Conservation (phyloP, 83 land plant genomes). For the Picea abies region DNA sequence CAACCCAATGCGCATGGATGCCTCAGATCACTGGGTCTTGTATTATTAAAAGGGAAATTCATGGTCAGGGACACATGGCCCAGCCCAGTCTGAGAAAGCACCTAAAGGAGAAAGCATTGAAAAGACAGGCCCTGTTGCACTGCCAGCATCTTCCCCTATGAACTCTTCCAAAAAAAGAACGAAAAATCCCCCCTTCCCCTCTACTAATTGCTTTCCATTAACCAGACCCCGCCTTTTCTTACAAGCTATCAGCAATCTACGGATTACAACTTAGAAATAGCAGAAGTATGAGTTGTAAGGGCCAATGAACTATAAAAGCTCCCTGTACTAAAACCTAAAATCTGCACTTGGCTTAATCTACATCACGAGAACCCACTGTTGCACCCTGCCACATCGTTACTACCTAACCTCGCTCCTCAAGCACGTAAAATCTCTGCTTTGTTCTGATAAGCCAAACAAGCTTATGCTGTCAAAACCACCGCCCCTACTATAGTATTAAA, state of each 20-base stretch:
- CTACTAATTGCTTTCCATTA: neutral
- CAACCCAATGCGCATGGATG: neutral
- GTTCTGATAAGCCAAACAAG: neutral
- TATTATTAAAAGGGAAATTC: neutral
- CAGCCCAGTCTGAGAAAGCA: neutral
- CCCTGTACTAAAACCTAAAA: neutral
- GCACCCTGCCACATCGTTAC: slow-evolving; percentile 5
- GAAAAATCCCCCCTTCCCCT: neutral
- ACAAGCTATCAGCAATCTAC: slow-evolving; percentile 1
- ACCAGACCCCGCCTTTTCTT: neutral
- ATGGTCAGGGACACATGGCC: slow-evolving; percentile 5
- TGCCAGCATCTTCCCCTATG: too few species aligned
- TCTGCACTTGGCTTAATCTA: slow-evolving; percentile 3
- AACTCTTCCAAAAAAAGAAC: neutral
- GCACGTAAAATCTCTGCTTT: slow-evolving; percentile 12
- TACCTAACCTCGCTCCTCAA: neutral
- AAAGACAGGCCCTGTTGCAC: neutral
- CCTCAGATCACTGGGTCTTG: neutral
- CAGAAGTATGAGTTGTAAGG: neutral
- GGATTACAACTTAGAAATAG: slow-evolving; percentile 6
- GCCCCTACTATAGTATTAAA: neutral
- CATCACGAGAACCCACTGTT: slow-evolving; percentile 15
- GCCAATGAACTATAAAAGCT: neutral
- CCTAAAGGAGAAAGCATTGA: neutral
- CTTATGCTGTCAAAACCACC: slow-evolving; percentile 8